Evolutionary conservation across 2,329 filamentous ascomycete genomes (phyloP).

Genomic region (Ophiosphaerella herpotricha): DNA sequence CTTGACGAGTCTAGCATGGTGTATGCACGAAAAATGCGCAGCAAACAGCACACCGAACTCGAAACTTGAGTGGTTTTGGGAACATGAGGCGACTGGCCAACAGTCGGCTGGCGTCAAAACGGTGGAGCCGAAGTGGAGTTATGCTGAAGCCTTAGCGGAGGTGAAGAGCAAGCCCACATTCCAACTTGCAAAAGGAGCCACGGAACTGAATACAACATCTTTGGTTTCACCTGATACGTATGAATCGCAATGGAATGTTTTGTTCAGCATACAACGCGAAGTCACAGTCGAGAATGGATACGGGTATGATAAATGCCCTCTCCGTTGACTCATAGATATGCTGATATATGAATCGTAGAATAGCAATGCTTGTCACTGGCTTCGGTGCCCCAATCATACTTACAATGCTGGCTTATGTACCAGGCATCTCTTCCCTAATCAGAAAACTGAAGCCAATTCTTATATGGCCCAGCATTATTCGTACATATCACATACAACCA

Average conservation of each 20-base stretch:
- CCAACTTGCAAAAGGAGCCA: too few species aligned
- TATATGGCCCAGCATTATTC: slow-evolving; percentile 17
- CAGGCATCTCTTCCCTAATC: slow-evolving; percentile 10
- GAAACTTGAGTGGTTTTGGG: not conserved
- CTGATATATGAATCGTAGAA: not conserved
- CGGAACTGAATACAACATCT: too few species aligned
- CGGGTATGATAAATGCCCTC: slow-evolving; percentile 2
- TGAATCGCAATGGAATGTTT: too few species aligned
- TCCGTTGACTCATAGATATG: not conserved
- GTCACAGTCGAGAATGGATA: too few species aligned
- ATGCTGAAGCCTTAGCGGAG: too few species aligned
- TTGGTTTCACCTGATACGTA: too few species aligned
- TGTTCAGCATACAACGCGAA: too few species aligned
- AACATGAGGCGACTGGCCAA: not conserved
- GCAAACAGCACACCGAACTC: not conserved
- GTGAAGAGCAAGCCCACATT: too few species aligned
- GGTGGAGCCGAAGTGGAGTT: too few species aligned
- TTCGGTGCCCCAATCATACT: slow-evolving; percentile 9
- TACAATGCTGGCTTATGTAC: slow-evolving; percentile 17
- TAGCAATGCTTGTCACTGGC: not conserved
- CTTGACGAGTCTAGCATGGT: too few species aligned
- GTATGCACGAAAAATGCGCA: too few species aligned
- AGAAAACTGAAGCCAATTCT: slow-evolving; percentile 18
- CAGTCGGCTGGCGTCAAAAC: slow-evolving; percentile 14
- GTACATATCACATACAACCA: slow-evolving; percentile 16